Percentiles rank a stretch among this genome's conserved stretches.
phyloP scores from a whole-genome alignment of 306 rosid genomes.

The Begonia fuchsioides region DNA sequence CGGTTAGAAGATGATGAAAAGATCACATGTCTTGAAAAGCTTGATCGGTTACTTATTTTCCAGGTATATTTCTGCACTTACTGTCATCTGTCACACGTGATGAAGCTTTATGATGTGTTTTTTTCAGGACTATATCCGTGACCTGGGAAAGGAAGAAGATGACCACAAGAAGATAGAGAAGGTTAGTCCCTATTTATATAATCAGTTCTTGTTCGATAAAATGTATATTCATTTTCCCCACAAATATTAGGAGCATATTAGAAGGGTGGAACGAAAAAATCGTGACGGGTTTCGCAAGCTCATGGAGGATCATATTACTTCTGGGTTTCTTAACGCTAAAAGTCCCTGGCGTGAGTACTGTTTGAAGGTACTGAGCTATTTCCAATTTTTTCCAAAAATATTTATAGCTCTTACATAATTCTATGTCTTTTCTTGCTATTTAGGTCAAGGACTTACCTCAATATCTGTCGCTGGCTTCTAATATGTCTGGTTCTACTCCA shows the following conservation, averaged over 20 bases:
- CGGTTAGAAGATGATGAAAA: constrained; percentile 97
- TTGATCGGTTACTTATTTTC: constrained; percentile 83
- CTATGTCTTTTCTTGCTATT: constrained; percentile 1
- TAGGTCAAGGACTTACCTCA: constrained; percentile 85
- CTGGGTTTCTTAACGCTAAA: constrained; percentile 69
- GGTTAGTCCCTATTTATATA: constrained; percentile 21
- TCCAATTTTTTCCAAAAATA: constrained; percentile 2
- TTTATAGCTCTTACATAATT: neutral
- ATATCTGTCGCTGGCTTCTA: constrained; percentile 84
- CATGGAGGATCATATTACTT: constrained; percentile 61
- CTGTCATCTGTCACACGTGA: constrained; percentile 7
- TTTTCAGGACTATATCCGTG: constrained; percentile 88
- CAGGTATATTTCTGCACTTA: constrained; percentile 39
- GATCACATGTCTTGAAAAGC: constrained; percentile 74
- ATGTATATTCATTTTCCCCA: too few species aligned
- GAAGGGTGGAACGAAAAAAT: constrained; percentile 85
- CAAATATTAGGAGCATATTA: constrained; percentile 44
- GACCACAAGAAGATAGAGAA: constrained; percentile 74
- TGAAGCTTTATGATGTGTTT: constrained; percentile 20
- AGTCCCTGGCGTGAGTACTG: constrained; percentile 88
- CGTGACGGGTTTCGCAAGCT: constrained; percentile 89
- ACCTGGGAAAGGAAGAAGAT: constrained; percentile 91
- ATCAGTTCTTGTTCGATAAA: constrained; percentile 6
- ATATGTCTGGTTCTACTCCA: constrained; percentile 86
- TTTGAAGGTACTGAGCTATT: constrained; percentile 39